These are phyloP conservation scores for Extremus antarcticus DNA, from an alignment of 495 filamentous ascomycete species.

Conservation along the genomic window DNA sequence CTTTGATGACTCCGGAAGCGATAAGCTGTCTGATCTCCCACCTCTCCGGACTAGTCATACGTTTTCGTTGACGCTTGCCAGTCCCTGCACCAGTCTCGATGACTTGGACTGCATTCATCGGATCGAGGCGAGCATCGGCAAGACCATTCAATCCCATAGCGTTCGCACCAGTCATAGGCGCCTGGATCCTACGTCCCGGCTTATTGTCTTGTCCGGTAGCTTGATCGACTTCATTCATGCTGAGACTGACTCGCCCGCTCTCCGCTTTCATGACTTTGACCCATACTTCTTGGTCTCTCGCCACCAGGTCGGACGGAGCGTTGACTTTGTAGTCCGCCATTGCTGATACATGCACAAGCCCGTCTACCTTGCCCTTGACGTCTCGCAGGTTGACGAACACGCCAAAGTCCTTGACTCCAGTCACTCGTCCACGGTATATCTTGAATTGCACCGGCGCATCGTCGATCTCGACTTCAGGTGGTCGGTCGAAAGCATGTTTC, in stretches of 20 bases:
- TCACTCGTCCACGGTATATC: constrained; percentile 80
- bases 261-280: constrained; percentile 89
- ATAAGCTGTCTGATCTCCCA: constrained; percentile 98
- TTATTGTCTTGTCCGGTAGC: constrained; percentile 73
- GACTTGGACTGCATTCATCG: constrained; percentile 48
- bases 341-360: constrained; percentile 92
- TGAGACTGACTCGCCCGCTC: constrained; percentile 66
- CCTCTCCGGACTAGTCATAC: constrained; percentile 88
- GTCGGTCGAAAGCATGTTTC: constrained; percentile 51
- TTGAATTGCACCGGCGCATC: constrained; percentile 74
- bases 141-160: constrained; percentile 63
- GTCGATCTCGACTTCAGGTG: constrained; percentile 70
- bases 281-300: constrained; percentile 72
- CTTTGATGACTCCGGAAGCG: constrained; percentile 82
- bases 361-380: constrained; percentile 79
- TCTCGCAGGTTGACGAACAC: constrained; percentile 88
- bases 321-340: constrained; percentile 82
- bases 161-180: constrained; percentile 72
- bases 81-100: constrained; percentile 51
- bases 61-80: constrained; percentile 57
- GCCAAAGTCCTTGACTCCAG: constrained; percentile 88
- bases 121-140: constrained; percentile 36
- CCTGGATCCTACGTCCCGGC: constrained; percentile 58
- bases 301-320: constrained; percentile 79
- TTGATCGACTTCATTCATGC: constrained; percentile 97